Conservation (phyloP, 257 asterid genomes). For the Rubia yunnanensis region DNA sequence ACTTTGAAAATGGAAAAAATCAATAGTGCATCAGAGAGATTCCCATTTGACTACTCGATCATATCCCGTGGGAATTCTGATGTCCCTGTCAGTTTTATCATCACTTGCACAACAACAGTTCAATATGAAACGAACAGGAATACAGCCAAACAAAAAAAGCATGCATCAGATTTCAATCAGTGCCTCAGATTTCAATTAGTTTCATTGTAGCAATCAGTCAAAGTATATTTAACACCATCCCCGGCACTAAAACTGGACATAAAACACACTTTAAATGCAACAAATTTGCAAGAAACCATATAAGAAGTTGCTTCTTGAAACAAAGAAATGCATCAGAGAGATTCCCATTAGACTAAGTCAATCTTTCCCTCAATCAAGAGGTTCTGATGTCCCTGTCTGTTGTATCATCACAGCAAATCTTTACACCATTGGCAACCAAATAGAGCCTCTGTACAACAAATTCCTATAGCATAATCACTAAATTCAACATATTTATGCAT, state of each 20-base stretch:
- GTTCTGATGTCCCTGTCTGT: constrained; percentile 86
- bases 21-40: constrained; percentile 45
- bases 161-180: too few relatives aligned
- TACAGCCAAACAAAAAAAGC: too few relatives aligned
- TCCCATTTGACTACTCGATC: constrained; percentile 47
- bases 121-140: too few relatives aligned
- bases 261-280: not conserved
- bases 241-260: too few relatives aligned
- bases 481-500: too few relatives aligned
- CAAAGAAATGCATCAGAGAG: constrained; percentile 53
- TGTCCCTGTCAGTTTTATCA: constrained; percentile 53
- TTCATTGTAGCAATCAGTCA: constrained; percentile 1
- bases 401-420: constrained; percentile 19
- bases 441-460: too few relatives aligned
- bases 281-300: too few relatives aligned
- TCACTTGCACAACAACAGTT: constrained; percentile 23
- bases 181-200: constrained; percentile 9
- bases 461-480: too few relatives aligned
- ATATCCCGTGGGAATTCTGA: constrained; percentile 29
- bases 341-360: constrained; percentile 65
- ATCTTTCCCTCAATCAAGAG: constrained; percentile 20
- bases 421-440: not conserved
- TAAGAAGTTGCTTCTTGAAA: too few relatives aligned
- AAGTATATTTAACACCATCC: not conserved
- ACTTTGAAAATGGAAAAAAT: too few relatives aligned